A percentile compares a stretch with the other conserved stretches of the same genome.
phyloP scores from a whole-genome alignment of 2,329 filamentous ascomycete genomes.

The Pyrenochaeta sp. region DNA sequence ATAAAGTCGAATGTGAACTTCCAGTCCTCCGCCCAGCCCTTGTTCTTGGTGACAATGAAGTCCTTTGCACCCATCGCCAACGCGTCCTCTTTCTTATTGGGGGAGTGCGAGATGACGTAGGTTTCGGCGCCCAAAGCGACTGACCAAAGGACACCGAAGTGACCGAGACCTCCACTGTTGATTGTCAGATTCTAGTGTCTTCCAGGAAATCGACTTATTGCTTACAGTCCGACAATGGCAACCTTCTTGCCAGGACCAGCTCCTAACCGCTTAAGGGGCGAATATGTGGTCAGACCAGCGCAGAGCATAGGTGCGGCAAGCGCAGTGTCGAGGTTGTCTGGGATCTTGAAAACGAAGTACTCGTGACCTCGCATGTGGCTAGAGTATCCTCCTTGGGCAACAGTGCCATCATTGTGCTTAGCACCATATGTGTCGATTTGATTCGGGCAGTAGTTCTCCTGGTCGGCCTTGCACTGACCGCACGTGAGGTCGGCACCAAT shows the following conservation, averaged over 20 bases:
- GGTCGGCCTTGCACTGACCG: constrained; percentile 60
- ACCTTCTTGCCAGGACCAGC: constrained; percentile 81
- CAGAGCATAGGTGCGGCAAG: constrained; percentile 83
- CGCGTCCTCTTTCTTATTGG: constrained; percentile 68
- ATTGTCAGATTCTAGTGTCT: constrained; percentile 14
- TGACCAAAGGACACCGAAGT: constrained; percentile 60
- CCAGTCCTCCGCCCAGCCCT: constrained; percentile 66
- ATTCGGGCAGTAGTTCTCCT: constrained; percentile 64
- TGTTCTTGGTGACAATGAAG: constrained; percentile 65
- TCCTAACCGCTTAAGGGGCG: constrained; percentile 78
- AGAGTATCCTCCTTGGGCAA: constrained; percentile 72
- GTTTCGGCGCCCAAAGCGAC: constrained; percentile 67
- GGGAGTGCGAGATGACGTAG: constrained; percentile 68
- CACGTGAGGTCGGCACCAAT: constrained; percentile 60
- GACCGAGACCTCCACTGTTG: constrained; percentile 57
- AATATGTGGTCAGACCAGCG: constrained; percentile 82
- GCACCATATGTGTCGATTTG: constrained; percentile 60
- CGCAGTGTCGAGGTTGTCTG: constrained; percentile 68
- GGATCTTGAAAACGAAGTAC: constrained; percentile 79
- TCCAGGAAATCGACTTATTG: constrained; percentile 6
- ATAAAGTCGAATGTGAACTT: constrained; percentile 76
- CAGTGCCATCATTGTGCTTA: constrained; percentile 64
- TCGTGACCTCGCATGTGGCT: constrained; percentile 77
- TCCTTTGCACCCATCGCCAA: constrained; percentile 67
- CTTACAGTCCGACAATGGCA: constrained; percentile 72